Percentiles rank a stretch among this genome's conserved stretches.
These are phyloP conservation scores for Euphorbia schlechtendalii DNA, from an alignment of 441 rosid genomes.

Conservation along the genomic window DNA sequence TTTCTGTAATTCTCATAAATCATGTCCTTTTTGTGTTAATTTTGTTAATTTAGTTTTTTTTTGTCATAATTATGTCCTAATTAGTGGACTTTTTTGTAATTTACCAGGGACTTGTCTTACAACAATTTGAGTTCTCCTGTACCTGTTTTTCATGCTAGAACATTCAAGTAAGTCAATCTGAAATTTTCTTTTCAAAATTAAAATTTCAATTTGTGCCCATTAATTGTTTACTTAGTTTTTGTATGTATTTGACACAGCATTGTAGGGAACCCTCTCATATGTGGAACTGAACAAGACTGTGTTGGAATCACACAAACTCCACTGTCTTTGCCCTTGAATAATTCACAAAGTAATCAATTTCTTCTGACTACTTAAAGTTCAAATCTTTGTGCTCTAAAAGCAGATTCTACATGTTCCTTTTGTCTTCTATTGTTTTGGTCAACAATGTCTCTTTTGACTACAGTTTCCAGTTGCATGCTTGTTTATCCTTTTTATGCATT, in stretches of 20 bases:
- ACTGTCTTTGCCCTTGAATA: conserved; percentile 42
- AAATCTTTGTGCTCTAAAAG: conserved; percentile 14
- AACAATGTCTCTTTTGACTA: conserved; percentile 19
- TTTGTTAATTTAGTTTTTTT: not conserved
- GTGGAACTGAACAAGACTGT: conserved; percentile 69
- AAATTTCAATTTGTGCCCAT: not conserved
- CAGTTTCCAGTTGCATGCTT: conserved; percentile 12
- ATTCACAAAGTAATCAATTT: conserved; percentile 44
- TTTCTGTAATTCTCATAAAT: conserved; percentile 59
- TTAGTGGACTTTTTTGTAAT: conserved; percentile 10
- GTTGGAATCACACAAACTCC: conserved; percentile 58
- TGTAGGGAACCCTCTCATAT: conserved; percentile 79
- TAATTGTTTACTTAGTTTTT: not conserved
- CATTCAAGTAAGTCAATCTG: conserved; percentile 67
- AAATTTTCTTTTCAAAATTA: not conserved
- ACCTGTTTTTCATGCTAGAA: conserved; percentile 64
- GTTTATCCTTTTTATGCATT: not conserved
- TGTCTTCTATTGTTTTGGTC: not conserved
- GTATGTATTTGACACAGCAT: conserved; percentile 42
- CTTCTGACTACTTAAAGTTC: conserved; percentile 16
- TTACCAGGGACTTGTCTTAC: conserved; percentile 72
- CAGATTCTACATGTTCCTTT: not conserved
- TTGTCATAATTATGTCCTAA: not conserved
- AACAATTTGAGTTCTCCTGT: conserved; percentile 77
- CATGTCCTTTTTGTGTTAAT: not conserved